Conservation (phyloP, 2,329 filamentous ascomycete genomes). For the Fusarium xylarioides region DNA sequence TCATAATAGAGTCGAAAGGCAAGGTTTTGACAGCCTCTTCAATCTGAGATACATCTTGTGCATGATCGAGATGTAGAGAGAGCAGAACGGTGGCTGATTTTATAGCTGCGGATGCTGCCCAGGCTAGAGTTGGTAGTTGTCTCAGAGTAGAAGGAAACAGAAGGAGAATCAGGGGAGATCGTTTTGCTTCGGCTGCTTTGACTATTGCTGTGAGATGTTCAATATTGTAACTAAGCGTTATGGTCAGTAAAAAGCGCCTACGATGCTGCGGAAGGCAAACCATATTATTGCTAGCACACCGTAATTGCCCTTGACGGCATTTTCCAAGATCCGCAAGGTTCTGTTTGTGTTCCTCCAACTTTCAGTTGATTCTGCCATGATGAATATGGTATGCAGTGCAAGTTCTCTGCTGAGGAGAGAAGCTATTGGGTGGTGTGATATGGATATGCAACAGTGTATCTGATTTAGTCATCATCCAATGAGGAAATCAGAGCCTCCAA, state of each 20-base stretch:
- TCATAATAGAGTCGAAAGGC: conserved; percentile 20
- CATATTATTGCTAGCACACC: conserved; percentile 25
- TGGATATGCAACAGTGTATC: no score
- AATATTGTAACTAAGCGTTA: conserved; percentile 18
- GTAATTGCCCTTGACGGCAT: conserved; percentile 5
- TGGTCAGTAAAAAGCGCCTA: neutral
- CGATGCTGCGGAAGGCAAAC: neutral
- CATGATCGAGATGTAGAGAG: conserved; percentile 47
- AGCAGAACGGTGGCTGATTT: conserved; percentile 51
- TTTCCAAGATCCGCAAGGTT: conserved; percentile 2
- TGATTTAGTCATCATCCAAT: neutral
- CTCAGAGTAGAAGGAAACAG: conserved; percentile 16
- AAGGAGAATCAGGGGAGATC: conserved; percentile 13
- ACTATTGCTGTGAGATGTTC: conserved; percentile 27
- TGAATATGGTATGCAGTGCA: neutral
- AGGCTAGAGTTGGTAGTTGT: conserved; percentile 7
- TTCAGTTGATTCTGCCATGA: neutral
- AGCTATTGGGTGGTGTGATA: neutral
- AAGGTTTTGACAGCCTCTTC: neutral
- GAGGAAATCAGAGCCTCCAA: neutral
- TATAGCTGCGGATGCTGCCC: conserved; percentile 52
- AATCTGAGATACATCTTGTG: conserved; percentile 6
- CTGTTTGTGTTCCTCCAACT: neutral
- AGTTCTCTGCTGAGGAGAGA: neutral
- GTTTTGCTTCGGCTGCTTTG: conserved; percentile 16